phyloP scores from a whole-genome alignment of 495 filamentous ascomycete genomes.

The Margaritispora aquatica region DNA sequence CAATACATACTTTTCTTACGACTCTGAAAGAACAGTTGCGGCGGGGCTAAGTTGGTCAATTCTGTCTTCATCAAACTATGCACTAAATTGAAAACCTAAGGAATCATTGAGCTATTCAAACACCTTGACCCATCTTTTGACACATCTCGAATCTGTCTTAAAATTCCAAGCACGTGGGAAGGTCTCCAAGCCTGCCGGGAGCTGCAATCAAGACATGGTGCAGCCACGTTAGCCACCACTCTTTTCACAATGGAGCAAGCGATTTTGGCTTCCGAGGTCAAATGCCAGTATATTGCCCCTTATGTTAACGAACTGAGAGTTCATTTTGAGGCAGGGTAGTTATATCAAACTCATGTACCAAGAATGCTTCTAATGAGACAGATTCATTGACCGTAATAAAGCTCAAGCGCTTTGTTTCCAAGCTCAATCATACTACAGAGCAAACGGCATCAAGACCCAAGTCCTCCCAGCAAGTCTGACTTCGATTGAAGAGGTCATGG shows the following conservation, averaged over 20 bases:
- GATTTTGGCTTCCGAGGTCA: slow-evolving; percentile 46
- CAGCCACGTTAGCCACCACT: slow-evolving; percentile 54
- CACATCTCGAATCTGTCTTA: slow-evolving; percentile 49
- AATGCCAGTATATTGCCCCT: slow-evolving; percentile 54
- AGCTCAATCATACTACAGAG: slow-evolving; percentile 48
- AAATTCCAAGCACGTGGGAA: slow-evolving; percentile 59
- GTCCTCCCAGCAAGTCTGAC: slow-evolving; percentile 54
- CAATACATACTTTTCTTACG: slow-evolving; percentile 52
- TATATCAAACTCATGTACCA: background rate
- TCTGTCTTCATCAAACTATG: background rate
- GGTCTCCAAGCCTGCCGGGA: slow-evolving; percentile 54
- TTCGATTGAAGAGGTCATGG: slow-evolving; percentile 47
- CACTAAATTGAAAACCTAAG: too few species aligned
- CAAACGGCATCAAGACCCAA: slow-evolving; percentile 34
- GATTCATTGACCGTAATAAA: slow-evolving; percentile 40
- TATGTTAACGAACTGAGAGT: slow-evolving; percentile 62
- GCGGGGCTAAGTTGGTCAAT: slow-evolving; percentile 46
- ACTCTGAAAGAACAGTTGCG: slow-evolving; percentile 42
- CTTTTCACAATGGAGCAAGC: slow-evolving; percentile 55
- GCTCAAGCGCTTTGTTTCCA: slow-evolving; percentile 41
- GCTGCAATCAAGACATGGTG: slow-evolving; percentile 40
- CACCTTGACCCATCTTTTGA: slow-evolving; percentile 43
- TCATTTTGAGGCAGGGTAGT: slow-evolving; percentile 48
- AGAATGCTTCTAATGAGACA: slow-evolving; percentile 6
- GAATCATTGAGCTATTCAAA: slow-evolving; percentile 42